Evolutionary conservation across 148 eudicot genomes (phyloP), one percentile per base, ranked within the genome.

Genomic region (Heliamphora exappendiculata): DNA sequence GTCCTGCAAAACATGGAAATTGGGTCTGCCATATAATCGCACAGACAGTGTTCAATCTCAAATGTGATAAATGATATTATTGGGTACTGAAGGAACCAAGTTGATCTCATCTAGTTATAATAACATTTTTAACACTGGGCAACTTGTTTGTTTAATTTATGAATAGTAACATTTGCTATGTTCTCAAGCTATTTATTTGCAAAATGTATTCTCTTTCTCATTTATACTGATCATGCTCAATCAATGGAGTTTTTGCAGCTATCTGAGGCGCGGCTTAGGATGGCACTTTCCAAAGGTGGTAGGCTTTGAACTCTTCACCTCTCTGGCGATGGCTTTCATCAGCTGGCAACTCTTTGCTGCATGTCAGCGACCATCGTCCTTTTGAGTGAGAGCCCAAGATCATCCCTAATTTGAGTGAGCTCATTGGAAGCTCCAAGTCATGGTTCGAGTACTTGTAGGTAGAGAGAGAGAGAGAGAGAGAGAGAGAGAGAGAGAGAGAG

Each of bases 271-370:
- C 51, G 88, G 96, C 69, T 82, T 95, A 83, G 98, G 91, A 83
- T 95, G 98, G 98, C 92, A 95, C 72, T 86, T 95, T 42, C 96
- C 98, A 6, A 82, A 95, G 84, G 90, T 92, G 33, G 98, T 95
- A 55, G 93, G 96, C 63, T 92, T 95, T 79, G 89, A 95, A 85
- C 81, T 95, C 37, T 76, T 84, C 78, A 81, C 90, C 67, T 95
- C 98, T 64, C 81, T 92, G 83, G 85, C 85, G 75, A 95, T 95
- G 90, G 96, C 98, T 78, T 89, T 95, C 58, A 85, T 89, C 69
- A 92, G 98, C 83, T 95, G 96, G 92, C 98, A 95, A 84, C 84
- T 95, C 64, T 91, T 92, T 78, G 78, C 94, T 59, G 97, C 96
- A 45, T 92, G 98, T 72, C 97, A 95, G 80, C 91, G 85, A 80